Percentiles rank a stretch among this genome's conserved stretches.
Conservation (phyloP, 495 filamentous ascomycete species). For the Annulohypoxylon maeteangense region DNA sequence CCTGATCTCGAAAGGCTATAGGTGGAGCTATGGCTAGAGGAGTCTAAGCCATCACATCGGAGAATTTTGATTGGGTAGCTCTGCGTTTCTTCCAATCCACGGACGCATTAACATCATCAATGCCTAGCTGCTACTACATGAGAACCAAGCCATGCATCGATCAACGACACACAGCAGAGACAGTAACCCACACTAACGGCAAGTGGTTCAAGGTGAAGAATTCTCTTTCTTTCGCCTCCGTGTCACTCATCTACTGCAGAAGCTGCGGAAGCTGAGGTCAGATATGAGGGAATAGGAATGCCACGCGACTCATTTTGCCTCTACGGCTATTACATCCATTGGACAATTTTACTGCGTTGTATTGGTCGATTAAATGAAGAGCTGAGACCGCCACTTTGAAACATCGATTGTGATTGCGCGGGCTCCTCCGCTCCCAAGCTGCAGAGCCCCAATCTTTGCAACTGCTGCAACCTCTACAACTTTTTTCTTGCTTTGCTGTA, state of each 20-base stretch:
- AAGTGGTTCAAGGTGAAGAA: constrained; percentile 36
- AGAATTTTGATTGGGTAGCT: constrained; percentile 5
- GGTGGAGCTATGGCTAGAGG: constrained; percentile 4
- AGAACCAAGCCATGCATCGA: constrained; percentile 20
- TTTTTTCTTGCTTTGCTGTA: constrained; percentile 19
- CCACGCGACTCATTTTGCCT: constrained; percentile 21
- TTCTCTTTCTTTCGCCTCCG: constrained; percentile 17
- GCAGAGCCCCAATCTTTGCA: constrained; percentile 16
- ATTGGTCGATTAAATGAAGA: constrained; percentile 12
- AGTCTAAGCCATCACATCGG: constrained; percentile 15
- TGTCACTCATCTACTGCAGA: constrained; percentile 1
- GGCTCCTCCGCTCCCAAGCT: constrained; percentile 8
- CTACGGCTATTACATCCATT: not conserved
- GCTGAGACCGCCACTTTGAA: constrained; percentile 30
- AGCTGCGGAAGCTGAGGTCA: constrained; percentile 35
- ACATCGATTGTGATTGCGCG: constrained; percentile 1
- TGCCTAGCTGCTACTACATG: not conserved
- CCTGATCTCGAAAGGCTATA: constrained; percentile 29
- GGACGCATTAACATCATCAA: constrained; percentile 26
- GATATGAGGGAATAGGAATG: constrained; percentile 23
- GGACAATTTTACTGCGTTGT: constrained; percentile 2
- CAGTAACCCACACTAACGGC: constrained; percentile 18
- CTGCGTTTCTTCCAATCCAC: not conserved
- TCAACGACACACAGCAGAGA: constrained; percentile 19
- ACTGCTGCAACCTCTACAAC: not conserved